Evolutionary conservation across 345 rosid species (phyloP).

Genomic region (Salix exigua): DNA sequence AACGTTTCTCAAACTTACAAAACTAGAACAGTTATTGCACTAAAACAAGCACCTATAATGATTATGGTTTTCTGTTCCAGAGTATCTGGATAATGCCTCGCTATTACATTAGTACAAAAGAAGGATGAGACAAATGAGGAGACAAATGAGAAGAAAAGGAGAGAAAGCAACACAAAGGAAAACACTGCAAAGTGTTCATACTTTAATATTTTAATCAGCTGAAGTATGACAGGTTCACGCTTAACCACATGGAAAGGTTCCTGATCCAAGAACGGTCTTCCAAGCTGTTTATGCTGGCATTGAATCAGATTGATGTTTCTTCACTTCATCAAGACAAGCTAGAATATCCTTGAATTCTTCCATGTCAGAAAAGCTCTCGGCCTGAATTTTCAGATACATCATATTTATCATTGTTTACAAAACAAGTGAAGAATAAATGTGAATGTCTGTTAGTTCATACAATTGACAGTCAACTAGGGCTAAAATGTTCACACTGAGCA

Average conservation of each 20-base stretch:
- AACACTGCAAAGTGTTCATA: background rate
- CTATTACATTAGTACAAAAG: no score
- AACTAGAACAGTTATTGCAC: no score
- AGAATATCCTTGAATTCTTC: slow-evolving; percentile 57
- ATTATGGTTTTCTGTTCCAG: no score
- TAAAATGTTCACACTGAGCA: background rate
- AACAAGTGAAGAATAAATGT: background rate
- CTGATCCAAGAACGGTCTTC: background rate
- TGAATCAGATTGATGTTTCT: slow-evolving; percentile 30
- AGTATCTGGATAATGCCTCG: no score
- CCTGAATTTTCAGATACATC: slow-evolving; percentile 38
- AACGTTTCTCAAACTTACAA: no score
- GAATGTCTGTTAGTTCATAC: background rate
- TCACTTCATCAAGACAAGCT: slow-evolving; percentile 55
- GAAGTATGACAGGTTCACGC: background rate
- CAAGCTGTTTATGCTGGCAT: background rate
- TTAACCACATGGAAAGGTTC: background rate
- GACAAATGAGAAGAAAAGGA: background rate
- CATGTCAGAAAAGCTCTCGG: slow-evolving; percentile 47
- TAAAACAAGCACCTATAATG: no score
- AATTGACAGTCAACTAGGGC: background rate
- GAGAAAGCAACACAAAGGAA: background rate
- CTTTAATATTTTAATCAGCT: background rate
- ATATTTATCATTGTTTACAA: background rate
- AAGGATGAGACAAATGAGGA: background rate